phyloP scores from a whole-genome alignment of 129 eudicot species.

The Artemisia annua region DNA sequence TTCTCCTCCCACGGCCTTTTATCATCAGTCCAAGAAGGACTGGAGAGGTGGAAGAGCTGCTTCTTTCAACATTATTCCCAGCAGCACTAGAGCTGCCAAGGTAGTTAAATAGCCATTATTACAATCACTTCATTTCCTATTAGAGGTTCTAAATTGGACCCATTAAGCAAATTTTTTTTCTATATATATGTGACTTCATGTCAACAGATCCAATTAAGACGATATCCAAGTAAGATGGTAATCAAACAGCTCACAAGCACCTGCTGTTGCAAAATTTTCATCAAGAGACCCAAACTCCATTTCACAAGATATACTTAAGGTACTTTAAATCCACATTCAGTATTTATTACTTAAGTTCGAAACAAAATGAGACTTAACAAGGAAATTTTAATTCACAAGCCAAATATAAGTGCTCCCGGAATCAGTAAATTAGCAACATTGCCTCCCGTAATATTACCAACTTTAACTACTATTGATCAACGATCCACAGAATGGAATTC shows the following conservation, averaged over 20 bases:
- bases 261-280: conserved; percentile 57
- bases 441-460: conserved; percentile 61
- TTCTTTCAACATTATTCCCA: too few species aligned
- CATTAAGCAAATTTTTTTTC: too few species aligned
- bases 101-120: too few species aligned
- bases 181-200: too few species aligned
- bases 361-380: background rate
- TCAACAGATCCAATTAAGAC: too few species aligned
- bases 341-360: background rate
- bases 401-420: conserved; percentile 80
- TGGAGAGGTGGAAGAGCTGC: too few species aligned
- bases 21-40: too few species aligned
- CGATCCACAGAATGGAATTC: conserved; percentile 53
- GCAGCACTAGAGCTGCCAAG: too few species aligned
- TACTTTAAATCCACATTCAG: conserved; percentile 8
- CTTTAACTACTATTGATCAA: conserved; percentile 31
- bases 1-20: too few species aligned
- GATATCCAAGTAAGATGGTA: conserved; percentile 40
- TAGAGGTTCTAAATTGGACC: too few species aligned
- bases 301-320: conserved; percentile 73
- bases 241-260: conserved; percentile 54
- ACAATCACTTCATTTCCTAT: too few species aligned
- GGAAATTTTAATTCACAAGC: conserved; percentile 35
- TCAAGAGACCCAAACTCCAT: conserved; percentile 78
- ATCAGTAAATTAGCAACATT: conserved; percentile 67